phyloP scores from a whole-genome alignment of 2,329 filamentous ascomycete genomes.

The Drechslerella stenobrocha region DNA sequence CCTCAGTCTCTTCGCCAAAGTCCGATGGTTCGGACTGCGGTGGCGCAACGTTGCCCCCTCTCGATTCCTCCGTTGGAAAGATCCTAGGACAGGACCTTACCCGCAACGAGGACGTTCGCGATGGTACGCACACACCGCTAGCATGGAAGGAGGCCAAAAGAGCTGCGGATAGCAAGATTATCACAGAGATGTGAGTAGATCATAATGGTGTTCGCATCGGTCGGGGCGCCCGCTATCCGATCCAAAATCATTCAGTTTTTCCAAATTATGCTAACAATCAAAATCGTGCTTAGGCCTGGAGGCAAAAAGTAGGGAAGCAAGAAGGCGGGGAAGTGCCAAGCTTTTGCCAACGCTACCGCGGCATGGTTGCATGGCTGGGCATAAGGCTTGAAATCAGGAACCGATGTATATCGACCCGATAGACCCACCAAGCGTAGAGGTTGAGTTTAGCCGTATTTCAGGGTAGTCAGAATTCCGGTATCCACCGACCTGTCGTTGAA shows the following conservation, averaged over 20 bases:
- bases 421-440: too few species aligned
- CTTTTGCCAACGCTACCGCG: too few species aligned
- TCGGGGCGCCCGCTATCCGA: not conserved
- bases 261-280: not conserved
- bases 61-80: not conserved
- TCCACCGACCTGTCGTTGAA: too few species aligned
- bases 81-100: slow-evolving; percentile 32
- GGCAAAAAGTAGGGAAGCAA: too few species aligned
- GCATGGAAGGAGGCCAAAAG: slow-evolving; percentile 42
- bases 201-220: not conserved
- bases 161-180: slow-evolving; percentile 39
- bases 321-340: too few species aligned
- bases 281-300: not conserved
- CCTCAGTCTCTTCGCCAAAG: too few species aligned
- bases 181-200: slow-evolving; percentile 34
- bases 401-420: too few species aligned
- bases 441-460: too few species aligned
- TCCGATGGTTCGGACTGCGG: not conserved
- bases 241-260: not conserved
- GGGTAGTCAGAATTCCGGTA: too few species aligned
- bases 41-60: not conserved
- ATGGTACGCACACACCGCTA: slow-evolving; percentile 20
- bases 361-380: too few species aligned
- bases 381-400: too few species aligned
- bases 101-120: slow-evolving; percentile 25